Conservation (phyloP, 495 filamentous ascomycete genomes). For the Aspergillus haitiensis region DNA sequence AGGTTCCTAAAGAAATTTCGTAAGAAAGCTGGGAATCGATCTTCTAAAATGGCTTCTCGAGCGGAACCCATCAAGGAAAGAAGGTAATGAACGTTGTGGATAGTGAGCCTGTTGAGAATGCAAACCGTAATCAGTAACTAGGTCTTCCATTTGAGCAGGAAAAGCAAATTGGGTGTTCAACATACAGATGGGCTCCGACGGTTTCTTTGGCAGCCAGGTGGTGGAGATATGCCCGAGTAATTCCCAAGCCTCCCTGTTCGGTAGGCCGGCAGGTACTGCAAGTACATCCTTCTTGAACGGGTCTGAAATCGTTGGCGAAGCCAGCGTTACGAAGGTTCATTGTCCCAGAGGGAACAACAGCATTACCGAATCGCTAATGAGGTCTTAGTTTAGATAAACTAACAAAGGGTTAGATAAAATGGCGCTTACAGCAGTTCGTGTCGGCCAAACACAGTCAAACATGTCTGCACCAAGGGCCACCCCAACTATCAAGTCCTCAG, state of each 20-base stretch:
- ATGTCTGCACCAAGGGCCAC: constrained; percentile 94
- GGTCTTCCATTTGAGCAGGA: neutral
- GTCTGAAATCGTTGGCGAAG: constrained; percentile 76
- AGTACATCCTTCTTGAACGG: constrained; percentile 77
- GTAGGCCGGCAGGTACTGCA: constrained; percentile 74
- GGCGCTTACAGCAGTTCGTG: constrained; percentile 71
- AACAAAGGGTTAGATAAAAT: neutral
- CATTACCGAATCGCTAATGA: constrained; percentile 79
- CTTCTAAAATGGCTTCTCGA: constrained; percentile 77
- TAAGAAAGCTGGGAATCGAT: constrained; percentile 77
- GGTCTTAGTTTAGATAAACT: neutral
- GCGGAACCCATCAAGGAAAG: constrained; percentile 75
- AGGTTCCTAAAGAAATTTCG: constrained; percentile 71
- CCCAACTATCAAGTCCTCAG: constrained; percentile 89
- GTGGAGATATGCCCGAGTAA: constrained; percentile 87
- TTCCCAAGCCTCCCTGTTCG: constrained; percentile 71
- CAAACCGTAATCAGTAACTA: constrained; percentile 18
- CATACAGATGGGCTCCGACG: constrained; percentile 82
- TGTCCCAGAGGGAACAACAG: constrained; percentile 76
- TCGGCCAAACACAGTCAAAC: constrained; percentile 99
- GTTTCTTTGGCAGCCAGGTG: constrained; percentile 94
- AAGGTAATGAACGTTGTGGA: constrained; percentile 93
- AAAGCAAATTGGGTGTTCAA: neutral
- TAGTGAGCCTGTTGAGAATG: constrained; percentile 59
- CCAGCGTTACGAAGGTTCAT: constrained; percentile 78